Conservation (phyloP, 768 basidiomycete genomes). For the Crucibulum laeve region DNA sequence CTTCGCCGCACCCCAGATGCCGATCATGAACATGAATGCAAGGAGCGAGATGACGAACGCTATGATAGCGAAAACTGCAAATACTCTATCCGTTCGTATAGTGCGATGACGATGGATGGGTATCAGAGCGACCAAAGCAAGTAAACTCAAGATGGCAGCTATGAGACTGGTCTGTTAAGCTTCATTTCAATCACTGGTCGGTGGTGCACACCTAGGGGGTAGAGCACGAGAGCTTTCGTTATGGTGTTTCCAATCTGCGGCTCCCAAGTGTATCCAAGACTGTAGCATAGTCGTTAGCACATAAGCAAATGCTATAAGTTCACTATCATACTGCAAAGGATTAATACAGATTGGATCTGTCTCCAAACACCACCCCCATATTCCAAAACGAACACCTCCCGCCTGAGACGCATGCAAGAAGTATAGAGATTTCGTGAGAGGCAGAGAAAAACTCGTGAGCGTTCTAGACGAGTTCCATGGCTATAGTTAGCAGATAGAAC, state of each 20-base stretch:
- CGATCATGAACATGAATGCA: conserved; percentile 34
- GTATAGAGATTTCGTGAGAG: conserved; percentile 24
- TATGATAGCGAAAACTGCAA: conserved; percentile 19
- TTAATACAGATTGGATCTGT: conserved; percentile 21
- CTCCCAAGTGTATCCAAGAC: conserved; percentile 34
- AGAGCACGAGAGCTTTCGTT: conserved; percentile 30
- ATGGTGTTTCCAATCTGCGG: conserved; percentile 27
- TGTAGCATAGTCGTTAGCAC: conserved; percentile 5
- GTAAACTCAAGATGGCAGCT: conserved; percentile 25
- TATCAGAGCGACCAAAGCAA: conserved; percentile 23
- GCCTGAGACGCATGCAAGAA: conserved; percentile 33
- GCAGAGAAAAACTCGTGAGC: conserved; percentile 30
- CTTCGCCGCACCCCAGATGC: conserved; percentile 27
- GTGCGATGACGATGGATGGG: conserved; percentile 18
- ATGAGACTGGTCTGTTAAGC: not conserved
- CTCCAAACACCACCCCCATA: conserved; percentile 40
- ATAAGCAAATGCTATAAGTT: not conserved
- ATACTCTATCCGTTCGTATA: conserved; percentile 20
- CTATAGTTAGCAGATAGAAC: conserved; percentile 1
- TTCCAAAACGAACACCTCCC: conserved; percentile 34
- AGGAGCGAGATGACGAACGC: conserved; percentile 23
- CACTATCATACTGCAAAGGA: conserved; percentile 21
- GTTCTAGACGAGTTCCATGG: too few species aligned
- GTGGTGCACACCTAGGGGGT: conserved; percentile 25
- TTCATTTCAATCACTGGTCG: not conserved